A percentile compares a stretch with the other conserved stretches of the same genome.
These are phyloP conservation scores for Acanthamoeba castellanii DNA, from an alignment of 208 protist genomes.

Conservation along the genomic window DNA sequence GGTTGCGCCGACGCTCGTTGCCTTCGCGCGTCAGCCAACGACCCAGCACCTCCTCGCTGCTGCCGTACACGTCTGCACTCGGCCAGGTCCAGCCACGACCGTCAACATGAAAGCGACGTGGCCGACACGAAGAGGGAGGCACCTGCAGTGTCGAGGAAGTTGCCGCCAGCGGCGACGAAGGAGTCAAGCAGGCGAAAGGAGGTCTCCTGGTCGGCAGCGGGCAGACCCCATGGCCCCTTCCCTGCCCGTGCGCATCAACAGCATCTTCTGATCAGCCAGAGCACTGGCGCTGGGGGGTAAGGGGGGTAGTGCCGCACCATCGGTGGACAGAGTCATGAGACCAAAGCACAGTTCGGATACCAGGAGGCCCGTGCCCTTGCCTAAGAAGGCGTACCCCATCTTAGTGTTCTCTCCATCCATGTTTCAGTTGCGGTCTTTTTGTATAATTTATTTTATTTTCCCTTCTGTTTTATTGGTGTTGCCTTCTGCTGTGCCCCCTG, in stretches of 20 bases:
- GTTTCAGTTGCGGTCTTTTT: not conserved
- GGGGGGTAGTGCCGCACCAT: not conserved
- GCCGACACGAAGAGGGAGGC: not conserved
- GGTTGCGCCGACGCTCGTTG: not conserved
- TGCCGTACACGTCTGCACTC: slow-evolving; percentile 20
- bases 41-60: slow-evolving; percentile 40
- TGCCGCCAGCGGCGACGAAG: slow-evolving; percentile 58
- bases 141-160: slow-evolving; percentile 63
- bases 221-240: slow-evolving; percentile 30
- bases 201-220: slow-evolving; percentile 19
- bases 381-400: not conserved
- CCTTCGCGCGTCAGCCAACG: slow-evolving; percentile 3
- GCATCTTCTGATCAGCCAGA: too few relatives aligned
- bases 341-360: slow-evolving; percentile 53
- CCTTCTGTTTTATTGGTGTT: too few relatives aligned
- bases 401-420: not conserved
- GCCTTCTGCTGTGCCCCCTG: too few relatives aligned
- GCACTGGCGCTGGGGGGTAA: too few relatives aligned
- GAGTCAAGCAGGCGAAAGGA: not conserved
- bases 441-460: not conserved
- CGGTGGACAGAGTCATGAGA: slow-evolving; percentile 32
- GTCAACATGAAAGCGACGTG: too few relatives aligned
- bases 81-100: too few relatives aligned
- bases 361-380: slow-evolving; percentile 27
- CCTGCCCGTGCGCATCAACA: not conserved